These are phyloP conservation scores for Cyberlindnera mrakii DNA, from an alignment of 805 yeast species.

Conservation along the genomic window DNA sequence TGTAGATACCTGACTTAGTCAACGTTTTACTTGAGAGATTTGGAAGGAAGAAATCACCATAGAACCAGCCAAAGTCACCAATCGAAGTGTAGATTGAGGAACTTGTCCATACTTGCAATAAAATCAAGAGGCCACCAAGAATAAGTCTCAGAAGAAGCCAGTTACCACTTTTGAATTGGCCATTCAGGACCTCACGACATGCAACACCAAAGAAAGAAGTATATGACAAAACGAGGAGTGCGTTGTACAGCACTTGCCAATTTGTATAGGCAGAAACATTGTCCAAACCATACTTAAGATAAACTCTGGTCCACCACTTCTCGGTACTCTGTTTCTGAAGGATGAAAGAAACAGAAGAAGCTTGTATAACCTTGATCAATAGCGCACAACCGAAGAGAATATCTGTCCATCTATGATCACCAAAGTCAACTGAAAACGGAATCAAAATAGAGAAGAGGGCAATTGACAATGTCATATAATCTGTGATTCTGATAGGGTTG, in stretches of 20 bases:
- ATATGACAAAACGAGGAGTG: conserved; percentile 48
- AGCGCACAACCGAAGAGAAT: conserved; percentile 26
- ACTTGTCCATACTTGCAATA: conserved; percentile 65
- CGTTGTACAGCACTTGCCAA: conserved; percentile 64
- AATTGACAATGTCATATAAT: conserved; percentile 42
- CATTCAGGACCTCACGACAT: conserved; percentile 26
- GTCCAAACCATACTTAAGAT: conserved; percentile 57
- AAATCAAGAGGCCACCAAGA: conserved; percentile 48
- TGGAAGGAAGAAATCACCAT: conserved; percentile 76
- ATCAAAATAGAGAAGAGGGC: conserved; percentile 35
- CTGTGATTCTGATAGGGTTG: conserved; percentile 58
- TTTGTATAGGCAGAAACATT: conserved; percentile 61
- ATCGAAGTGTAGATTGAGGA: conserved; percentile 61
- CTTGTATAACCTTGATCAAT: conserved; percentile 45
- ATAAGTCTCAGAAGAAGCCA: conserved; percentile 50
- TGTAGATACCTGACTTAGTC: conserved; percentile 74
- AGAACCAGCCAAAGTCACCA: conserved; percentile 87
- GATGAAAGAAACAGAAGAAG: conserved; percentile 42
- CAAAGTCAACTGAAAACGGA: conserved; percentile 32
- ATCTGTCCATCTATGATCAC: conserved; percentile 23
- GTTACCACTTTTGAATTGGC: conserved; percentile 26
- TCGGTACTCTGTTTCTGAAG: conserved; percentile 53
- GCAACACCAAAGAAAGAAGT: conserved; percentile 40
- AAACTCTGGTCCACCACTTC: conserved; percentile 60
- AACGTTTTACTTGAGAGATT: conserved; percentile 42